Evolutionary conservation across 495 filamentous ascomycete species (phyloP), one percentile per base, ranked within the genome.

Genomic region (Hyphodiscus hymeniophilus): DNA sequence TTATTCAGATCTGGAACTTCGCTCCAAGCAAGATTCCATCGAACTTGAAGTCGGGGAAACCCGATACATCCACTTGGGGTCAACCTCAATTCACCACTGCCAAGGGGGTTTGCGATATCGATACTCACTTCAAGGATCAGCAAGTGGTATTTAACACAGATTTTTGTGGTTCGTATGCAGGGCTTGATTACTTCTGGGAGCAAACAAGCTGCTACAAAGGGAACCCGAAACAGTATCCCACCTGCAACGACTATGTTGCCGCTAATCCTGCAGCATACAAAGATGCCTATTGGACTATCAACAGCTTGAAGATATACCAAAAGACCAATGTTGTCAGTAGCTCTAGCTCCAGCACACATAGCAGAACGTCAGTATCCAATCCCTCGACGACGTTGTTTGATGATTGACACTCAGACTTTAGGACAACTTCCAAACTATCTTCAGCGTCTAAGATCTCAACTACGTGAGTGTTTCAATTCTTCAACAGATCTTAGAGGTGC

Each of bases 71-170:
- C 21, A 55, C 48, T 12, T 95, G 87, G 65, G 87, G 87, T 4
- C 67, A 74, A 43, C 85, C 81, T 3, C 64, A 56, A 50, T 94
- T 85, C 59, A 58, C 75, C 40, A 58, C 75, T 41, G 80, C 75
- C n/a, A 8, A 46, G 11, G 43, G 46, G 16, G 8, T 2, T 2
- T 92, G 89, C 64, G 62, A 84, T 52, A 78, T 94, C 47, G 62
- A 74, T 42, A 57, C 61, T 3, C 69, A 78, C 42, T 94, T 95
- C 71, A 69, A 69, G 48, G 57, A 81, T 33, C 81, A 91, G 63
- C 73, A 76, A 15, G 81, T 94, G 35, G 72, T 92, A 46, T 77
- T 94, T 58, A 76, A 96, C 65, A 85, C 80, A 0, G 83, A 80
- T 2, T 88, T 95, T 65, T 95, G 90, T 63, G 89, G 90, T 35